Conservation (phyloP, 1,284 basidiomycete genomes). For the Apiotrichum gracile region DNA sequence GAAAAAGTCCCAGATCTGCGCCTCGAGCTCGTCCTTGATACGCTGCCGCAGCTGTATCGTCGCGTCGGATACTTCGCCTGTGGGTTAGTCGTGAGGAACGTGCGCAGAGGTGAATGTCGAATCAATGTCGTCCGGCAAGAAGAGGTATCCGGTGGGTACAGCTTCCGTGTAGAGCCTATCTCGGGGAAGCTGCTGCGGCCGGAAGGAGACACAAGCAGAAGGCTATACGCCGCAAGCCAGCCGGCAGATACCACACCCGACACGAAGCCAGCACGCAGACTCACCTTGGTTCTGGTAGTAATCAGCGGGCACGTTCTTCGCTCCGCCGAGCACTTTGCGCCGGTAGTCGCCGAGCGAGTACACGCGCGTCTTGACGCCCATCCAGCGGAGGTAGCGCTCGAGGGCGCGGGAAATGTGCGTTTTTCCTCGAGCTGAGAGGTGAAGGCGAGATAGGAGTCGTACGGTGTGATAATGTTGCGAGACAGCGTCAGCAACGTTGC, state of each 20-base stretch:
- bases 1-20: slow-evolving; percentile 85
- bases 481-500: not conserved
- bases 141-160: too few species aligned
- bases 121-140: too few species aligned
- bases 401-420: slow-evolving; percentile 93
- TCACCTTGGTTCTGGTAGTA: slow-evolving; percentile 75
- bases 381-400: slow-evolving; percentile 95
- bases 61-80: slow-evolving; percentile 68
- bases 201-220: too few species aligned
- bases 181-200: too few species aligned
- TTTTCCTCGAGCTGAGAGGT: slow-evolving; percentile 68
- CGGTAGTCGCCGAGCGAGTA: slow-evolving; percentile 93
- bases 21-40: slow-evolving; percentile 75
- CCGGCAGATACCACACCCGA: too few species aligned
- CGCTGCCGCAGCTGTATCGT: slow-evolving; percentile 69
- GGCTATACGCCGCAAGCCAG: too few species aligned
- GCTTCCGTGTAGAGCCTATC: too few species aligned
- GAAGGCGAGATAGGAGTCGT: not conserved
- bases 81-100: not conserved
- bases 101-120: too few species aligned
- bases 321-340: slow-evolving; percentile 79
- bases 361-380: slow-evolving; percentile 91
- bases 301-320: slow-evolving; percentile 79
- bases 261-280: too few species aligned
- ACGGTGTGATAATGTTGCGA: not conserved